Evolutionary conservation across 1,139 yeast species (phyloP).

Genomic region (Yamadazyma aaseri): DNA sequence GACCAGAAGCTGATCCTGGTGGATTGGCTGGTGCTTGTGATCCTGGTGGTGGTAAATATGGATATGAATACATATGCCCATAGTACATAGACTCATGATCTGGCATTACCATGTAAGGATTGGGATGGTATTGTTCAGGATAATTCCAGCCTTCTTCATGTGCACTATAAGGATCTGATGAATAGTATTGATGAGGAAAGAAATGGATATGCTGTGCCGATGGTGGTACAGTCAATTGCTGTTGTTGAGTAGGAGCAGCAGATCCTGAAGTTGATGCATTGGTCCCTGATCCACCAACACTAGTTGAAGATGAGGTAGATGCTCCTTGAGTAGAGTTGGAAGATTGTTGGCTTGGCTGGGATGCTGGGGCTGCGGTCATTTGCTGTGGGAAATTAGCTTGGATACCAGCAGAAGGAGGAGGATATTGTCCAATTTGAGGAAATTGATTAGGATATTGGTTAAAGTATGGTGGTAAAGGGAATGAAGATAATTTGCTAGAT

Average conservation of each 20-base stretch:
- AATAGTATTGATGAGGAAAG: slow-evolving; percentile 5
- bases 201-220: slow-evolving; percentile 4
- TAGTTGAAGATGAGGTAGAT: background rate
- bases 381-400: too few species aligned
- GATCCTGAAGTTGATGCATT: slow-evolving; percentile 1
- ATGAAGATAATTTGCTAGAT: slow-evolving; percentile 11
- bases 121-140: slow-evolving; percentile 1
- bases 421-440: slow-evolving; percentile 1
- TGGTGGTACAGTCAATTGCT: slow-evolving; percentile 1
- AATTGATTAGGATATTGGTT: slow-evolving; percentile 1
- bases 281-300: slow-evolving; percentile 1
- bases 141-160: slow-evolving; percentile 12
- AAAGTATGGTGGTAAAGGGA: slow-evolving; percentile 10
- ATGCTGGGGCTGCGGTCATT: background rate
- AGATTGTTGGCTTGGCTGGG: background rate
- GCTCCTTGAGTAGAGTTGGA: background rate
- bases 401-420: slow-evolving; percentile 5
- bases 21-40: too few species aligned
- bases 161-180: slow-evolving; percentile 6
- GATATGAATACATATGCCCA: slow-evolving; percentile 3
- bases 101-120: slow-evolving; percentile 11
- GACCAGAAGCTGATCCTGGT: background rate
- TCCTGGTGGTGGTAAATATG: slow-evolving; percentile 6
- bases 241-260: slow-evolving; percentile 1
- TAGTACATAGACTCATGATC: slow-evolving; percentile 6